These are phyloP conservation scores for Pogostemon cablin DNA, from an alignment of 257 asterid species.

Conservation along the genomic window DNA sequence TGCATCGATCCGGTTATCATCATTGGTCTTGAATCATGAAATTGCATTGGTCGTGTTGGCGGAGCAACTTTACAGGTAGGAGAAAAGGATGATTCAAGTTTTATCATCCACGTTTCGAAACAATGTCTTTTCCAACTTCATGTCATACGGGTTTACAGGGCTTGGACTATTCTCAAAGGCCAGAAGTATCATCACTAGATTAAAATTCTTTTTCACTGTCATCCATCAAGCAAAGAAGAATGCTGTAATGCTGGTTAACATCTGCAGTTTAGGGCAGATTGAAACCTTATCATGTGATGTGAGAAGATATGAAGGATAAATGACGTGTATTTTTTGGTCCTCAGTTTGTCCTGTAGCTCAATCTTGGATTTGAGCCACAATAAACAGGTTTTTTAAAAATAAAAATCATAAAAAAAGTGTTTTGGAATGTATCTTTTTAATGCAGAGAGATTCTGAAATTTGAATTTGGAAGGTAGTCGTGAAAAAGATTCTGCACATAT, in stretches of 20 bases:
- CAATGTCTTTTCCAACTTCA: neutral
- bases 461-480: too few species aligned
- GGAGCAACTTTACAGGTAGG: conserved; percentile 87
- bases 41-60: conserved; percentile 72
- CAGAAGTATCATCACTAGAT: conserved; percentile 87
- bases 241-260: neutral
- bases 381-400: too few species aligned
- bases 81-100: neutral
- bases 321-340: too few species aligned
- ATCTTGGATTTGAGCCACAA: too few species aligned
- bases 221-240: neutral
- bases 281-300: too few species aligned
- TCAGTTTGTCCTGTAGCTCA: too few species aligned
- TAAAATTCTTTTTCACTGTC: neutral
- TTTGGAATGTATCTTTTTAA: too few species aligned
- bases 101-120: neutral
- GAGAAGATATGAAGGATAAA: too few species aligned
- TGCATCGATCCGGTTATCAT: conserved; percentile 61
- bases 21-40: conserved; percentile 85
- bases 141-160: conserved; percentile 46
- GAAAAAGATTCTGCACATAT: too few species aligned
- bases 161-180: conserved; percentile 95
- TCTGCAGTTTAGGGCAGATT: neutral
- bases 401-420: too few species aligned
- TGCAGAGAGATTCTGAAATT: too few species aligned